phyloP scores from a whole-genome alignment of 225 moss, liverwort and hornwort species.

The Polytrichum commune region DNA sequence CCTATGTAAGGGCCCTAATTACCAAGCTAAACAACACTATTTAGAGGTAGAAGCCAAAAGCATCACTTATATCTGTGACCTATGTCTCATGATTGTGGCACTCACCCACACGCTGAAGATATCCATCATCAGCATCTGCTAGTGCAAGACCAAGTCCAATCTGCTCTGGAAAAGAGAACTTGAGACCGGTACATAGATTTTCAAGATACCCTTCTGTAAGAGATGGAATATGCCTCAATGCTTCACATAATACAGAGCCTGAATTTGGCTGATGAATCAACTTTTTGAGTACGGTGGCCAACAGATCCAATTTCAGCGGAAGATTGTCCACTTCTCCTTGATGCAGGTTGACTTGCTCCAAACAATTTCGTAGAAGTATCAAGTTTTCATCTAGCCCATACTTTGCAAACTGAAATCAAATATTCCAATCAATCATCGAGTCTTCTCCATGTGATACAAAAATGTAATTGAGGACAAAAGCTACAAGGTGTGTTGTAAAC shows the following conservation, averaged over 20 bases:
- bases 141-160: slow-evolving; percentile 90
- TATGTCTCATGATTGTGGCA: not conserved
- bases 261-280: slow-evolving; percentile 89
- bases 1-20: too few species aligned
- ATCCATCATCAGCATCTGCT: slow-evolving; percentile 74
- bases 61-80: too few species aligned
- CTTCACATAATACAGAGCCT: slow-evolving; percentile 84
- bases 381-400: slow-evolving; percentile 97
- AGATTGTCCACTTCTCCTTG: slow-evolving; percentile 84
- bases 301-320: slow-evolving; percentile 76
- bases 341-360: slow-evolving; percentile 84
- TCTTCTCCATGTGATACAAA: too few species aligned
- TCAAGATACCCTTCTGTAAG: slow-evolving; percentile 81
- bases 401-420: slow-evolving; percentile 63
- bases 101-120: slow-evolving; percentile 64
- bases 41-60: too few species aligned
- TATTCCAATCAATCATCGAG: too few species aligned
- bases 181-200: slow-evolving; percentile 70
- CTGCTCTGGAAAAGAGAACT: slow-evolving; percentile 80
- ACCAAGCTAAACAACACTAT: too few species aligned
- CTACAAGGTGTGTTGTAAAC: too few species aligned
- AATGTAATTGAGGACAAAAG: too few species aligned
- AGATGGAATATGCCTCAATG: slow-evolving; percentile 70
- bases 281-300: slow-evolving; percentile 68
- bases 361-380: slow-evolving; percentile 84